Base-by-base conservation (phyloP, 345 rosid genomes). In the Hibiscus tridactylites region DNA sequence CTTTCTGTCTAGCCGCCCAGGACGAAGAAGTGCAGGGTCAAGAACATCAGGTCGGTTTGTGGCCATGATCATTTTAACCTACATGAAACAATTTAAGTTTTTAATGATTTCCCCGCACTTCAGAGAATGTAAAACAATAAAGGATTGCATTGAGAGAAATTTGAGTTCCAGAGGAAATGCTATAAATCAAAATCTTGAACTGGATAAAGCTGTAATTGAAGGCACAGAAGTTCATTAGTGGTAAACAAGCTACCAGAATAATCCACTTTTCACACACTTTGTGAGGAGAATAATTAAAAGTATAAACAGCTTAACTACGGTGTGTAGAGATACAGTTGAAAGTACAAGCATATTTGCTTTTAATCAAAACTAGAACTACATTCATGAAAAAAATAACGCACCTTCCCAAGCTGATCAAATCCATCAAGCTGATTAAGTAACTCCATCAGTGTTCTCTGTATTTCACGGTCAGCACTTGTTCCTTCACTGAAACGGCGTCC, bases 11-110 rank as follows among this genome's bases (percentile, higher is more conserved):
- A 94, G 74, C 28, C 98, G 88, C 6, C 98, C 96, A 0, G 97
- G 98, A 62, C 97, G 95, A 60, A 94, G 93, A 75, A 94, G 93
- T 11, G 97, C 97, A 61, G 97, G 98, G 74, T 94, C 98, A 37
- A 94, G 95, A 73, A 91, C 97, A 80, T 94, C 97, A 0, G 97
- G 98, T 62, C 98, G 81, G 81, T 94, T 94, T 21, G 98, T 91
- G 0, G 98, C 98, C 98, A 94, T 94, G 63, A 94, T 91, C 97
- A 94, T 91, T 85, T 94, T 94, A 71, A 94, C 98, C 98, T 94
- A 61, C 13, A 61, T 17, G 21, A 70, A 39, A 61, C 17, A 33
- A 58, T 53, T 74, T 39, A 13, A 60, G 16, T 17, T 44, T 65
- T 42, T 3, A 46, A 28, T 9, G 49, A 37, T 56, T 37, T 39